These are phyloP conservation scores for Lachnellula arida DNA, from an alignment of 2,329 filamentous ascomycete genomes.

Conservation along the genomic window DNA sequence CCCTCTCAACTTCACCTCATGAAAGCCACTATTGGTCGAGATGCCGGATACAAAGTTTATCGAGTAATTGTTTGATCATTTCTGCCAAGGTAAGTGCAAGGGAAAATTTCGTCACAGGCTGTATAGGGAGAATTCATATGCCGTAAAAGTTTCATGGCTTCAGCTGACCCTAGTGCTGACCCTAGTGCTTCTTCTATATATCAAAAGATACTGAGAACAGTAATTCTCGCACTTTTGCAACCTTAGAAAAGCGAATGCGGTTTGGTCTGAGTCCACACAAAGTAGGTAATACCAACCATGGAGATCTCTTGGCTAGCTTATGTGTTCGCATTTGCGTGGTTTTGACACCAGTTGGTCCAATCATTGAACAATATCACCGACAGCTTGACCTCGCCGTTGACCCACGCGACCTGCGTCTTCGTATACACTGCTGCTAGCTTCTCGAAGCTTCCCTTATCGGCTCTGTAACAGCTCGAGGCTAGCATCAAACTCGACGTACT, in stretches of 20 bases:
- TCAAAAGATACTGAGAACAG: background rate
- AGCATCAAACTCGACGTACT: slow-evolving; percentile 68
- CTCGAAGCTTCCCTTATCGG: slow-evolving; percentile 48
- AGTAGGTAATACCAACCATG: background rate
- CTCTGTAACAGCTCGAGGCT: slow-evolving; percentile 54
- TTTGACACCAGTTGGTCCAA: slow-evolving; percentile 69
- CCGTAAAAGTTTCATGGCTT: background rate
- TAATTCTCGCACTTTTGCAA: background rate
- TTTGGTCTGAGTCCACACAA: background rate
- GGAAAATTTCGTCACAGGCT: too few species aligned
- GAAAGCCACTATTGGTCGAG: too few species aligned
- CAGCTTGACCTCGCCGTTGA: slow-evolving; percentile 53
- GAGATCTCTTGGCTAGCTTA: background rate
- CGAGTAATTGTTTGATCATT: too few species aligned
- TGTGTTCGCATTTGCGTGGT: slow-evolving; percentile 32
- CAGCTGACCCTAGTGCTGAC: too few species aligned
- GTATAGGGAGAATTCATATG: too few species aligned
- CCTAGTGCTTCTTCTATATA: too few species aligned
- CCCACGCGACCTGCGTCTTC: slow-evolving; percentile 55
- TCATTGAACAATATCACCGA: slow-evolving; percentile 64
- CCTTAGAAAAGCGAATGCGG: background rate
- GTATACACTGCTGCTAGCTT: slow-evolving; percentile 61
- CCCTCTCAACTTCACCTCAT: too few species aligned
- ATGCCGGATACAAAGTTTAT: too few species aligned
- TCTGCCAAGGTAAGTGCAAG: too few species aligned